Conservation (phyloP, 345 rosid species). For the Heritiera fomes region DNA sequence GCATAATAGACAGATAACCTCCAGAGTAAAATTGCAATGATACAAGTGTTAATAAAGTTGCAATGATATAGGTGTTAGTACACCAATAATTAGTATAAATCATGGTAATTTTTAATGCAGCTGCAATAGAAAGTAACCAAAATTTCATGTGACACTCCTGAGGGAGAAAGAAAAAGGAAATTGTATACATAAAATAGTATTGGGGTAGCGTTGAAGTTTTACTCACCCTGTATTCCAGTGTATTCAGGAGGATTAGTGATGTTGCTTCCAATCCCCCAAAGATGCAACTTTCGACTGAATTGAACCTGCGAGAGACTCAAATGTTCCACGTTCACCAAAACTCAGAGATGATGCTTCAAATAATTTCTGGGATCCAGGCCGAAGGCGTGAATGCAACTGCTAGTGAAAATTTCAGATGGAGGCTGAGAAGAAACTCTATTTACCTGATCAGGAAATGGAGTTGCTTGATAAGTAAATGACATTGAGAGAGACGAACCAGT, state of each 20-base stretch:
- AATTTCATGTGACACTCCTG: neutral
- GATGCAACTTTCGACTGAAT: neutral
- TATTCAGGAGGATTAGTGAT: neutral
- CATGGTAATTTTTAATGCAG: neutral
- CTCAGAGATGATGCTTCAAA: neutral
- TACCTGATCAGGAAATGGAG: neutral
- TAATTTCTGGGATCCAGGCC: neutral
- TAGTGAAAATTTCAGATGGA: neutral
- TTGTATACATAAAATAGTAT: neutral
- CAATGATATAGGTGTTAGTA: neutral
- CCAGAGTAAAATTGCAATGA: no score
- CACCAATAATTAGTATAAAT: neutral
- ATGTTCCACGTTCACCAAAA: neutral
- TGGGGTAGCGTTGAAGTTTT: neutral
- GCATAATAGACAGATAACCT: no score
- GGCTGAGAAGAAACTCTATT: conserved; percentile 3
- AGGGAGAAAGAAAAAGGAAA: neutral
- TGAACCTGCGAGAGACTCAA: neutral
- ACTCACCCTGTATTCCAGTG: conserved; percentile 7
- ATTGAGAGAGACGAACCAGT: neutral
- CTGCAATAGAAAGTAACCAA: neutral
- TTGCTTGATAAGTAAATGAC: conserved; percentile 1
- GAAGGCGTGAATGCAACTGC: neutral
- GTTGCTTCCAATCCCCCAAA: conserved; percentile 6
- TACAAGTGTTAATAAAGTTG: neutral